Evolutionary conservation across 306 rosid species (phyloP), one percentile per base, ranked within the genome.

Genomic region (Fragaria ananassa): DNA sequence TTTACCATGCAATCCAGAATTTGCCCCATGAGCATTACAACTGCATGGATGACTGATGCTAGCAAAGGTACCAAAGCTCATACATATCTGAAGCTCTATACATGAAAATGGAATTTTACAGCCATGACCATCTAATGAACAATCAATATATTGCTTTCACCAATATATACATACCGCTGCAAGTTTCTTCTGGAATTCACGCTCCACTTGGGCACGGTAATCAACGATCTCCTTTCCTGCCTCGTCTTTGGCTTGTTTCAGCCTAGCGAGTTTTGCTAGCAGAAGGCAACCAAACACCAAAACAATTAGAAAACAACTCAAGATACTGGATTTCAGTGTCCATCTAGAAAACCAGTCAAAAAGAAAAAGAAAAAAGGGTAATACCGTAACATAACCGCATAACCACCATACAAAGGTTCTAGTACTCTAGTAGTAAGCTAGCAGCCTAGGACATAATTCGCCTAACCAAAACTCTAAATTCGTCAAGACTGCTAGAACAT

Each of bases 161-260:
- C 21, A 68, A 44, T 45, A 60, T 53, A 71, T 68, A 71, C 85
- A 62, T 79, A 89, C 98, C 77, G 91, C 97, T 1, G 85, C 82
- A 25, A 90, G 69, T 86, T 91, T 95, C 89, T 82, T 89, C 86
- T 95, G 93, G 87, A 89, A 95, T 79, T 87, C 93, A 5, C 18
- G 25, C 83, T 95, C 99, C 74, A 89, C 83, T 78, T 95, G 96
- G 63, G 91, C 88, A 31, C 99, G 92, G 78, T 87, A 89, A 66
- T 88, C 89, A 57, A 93, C 87, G 72, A 92, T 78, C 87, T 95
- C 97, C 89, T 76, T 90, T 27, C 82, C 96, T 12, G 99, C 99
- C 88, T 92, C 99, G 18, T 95, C 97, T 79, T 95, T 89, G 76
- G 97, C 99, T 78, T 95, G 97, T 82, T 89, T 95, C 87, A 95